Evolutionary conservation across 331 rosid species (phyloP).

Genomic region (Pyracantha coccinea): DNA sequence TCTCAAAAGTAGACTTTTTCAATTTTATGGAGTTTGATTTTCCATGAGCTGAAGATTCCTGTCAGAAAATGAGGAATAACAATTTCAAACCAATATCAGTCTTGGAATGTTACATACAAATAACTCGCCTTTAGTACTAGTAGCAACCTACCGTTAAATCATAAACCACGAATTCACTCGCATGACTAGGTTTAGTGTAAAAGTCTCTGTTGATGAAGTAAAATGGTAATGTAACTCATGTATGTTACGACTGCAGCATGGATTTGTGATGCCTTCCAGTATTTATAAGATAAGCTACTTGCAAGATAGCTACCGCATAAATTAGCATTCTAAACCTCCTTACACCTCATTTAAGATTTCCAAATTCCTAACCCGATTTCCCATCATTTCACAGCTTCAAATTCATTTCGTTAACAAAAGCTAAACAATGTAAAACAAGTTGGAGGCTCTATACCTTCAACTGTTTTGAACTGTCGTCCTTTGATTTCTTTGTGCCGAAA

Average conservation of each 20-base stretch:
- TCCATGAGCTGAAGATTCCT: constrained; percentile 39
- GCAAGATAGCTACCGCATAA: background rate
- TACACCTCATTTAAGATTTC: background rate
- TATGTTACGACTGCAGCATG: background rate
- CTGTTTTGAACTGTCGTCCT: constrained; percentile 53
- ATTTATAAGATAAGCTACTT: background rate
- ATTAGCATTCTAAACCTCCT: background rate
- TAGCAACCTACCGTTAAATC: background rate
- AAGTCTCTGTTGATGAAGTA: background rate
- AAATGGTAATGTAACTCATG: background rate
- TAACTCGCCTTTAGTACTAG: background rate
- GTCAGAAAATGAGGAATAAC: constrained; percentile 16
- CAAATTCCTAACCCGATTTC: background rate
- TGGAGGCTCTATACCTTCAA: constrained; percentile 40
- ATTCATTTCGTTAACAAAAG: background rate
- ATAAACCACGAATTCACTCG: background rate
- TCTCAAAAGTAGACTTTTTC: constrained; percentile 27
- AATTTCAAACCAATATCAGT: constrained; percentile 13
- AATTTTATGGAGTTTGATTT: constrained; percentile 33
- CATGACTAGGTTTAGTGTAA: background rate
- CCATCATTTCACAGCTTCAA: background rate
- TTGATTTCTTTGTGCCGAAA: constrained; percentile 52
- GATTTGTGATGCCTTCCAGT: background rate
- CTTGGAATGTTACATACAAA: background rate
- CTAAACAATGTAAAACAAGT: background rate